Percentiles rank a stretch among this genome's conserved stretches.
Conservation (phyloP, 2,329 filamentous ascomycete species). For the Lachnellula willkommii region DNA sequence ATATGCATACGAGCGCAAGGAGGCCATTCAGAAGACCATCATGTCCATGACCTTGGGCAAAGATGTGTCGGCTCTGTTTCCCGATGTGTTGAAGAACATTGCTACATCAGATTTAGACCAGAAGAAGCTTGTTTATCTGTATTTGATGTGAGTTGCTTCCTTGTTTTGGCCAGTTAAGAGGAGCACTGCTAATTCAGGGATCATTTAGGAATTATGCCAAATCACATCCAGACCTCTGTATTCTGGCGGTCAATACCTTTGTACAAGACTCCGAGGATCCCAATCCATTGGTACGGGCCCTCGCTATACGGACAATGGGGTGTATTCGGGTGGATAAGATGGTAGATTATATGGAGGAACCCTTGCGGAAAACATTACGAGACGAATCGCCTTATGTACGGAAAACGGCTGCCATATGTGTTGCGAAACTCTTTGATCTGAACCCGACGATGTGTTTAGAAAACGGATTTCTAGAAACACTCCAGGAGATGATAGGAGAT, state of each 20-base stretch:
- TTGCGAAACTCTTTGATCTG: conserved; percentile 95
- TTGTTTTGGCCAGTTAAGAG: background rate
- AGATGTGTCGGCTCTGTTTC: conserved; percentile 94
- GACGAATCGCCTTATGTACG: conserved; percentile 98
- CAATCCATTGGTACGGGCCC: conserved; percentile 87
- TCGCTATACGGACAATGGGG: conserved; percentile 97
- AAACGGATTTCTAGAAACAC: conserved; percentile 87
- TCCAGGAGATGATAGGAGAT: conserved; percentile 95
- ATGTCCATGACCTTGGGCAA: conserved; percentile 99
- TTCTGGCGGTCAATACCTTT: conserved; percentile 97
- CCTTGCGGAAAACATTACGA: conserved; percentile 86
- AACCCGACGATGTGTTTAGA: conserved; percentile 91
- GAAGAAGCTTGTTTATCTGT: conserved; percentile 98
- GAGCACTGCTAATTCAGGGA: conserved; percentile 11
- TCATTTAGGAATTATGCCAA: conserved; percentile 89
- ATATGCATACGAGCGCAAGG: conserved; percentile 98
- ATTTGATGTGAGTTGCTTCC: conserved; percentile 67
- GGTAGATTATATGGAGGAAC: conserved; percentile 99
- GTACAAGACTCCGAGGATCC: conserved; percentile 99
- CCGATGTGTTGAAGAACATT: conserved; percentile 98
- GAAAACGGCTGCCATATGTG: conserved; percentile 96
- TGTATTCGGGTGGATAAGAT: conserved; percentile 98
- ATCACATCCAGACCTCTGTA: conserved; percentile 96
- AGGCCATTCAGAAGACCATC: conserved; percentile 99
- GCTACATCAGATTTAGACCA: conserved; percentile 91